Base-by-base conservation (phyloP, 129 eudicot species). In the Centaurea solstitialis region DNA sequence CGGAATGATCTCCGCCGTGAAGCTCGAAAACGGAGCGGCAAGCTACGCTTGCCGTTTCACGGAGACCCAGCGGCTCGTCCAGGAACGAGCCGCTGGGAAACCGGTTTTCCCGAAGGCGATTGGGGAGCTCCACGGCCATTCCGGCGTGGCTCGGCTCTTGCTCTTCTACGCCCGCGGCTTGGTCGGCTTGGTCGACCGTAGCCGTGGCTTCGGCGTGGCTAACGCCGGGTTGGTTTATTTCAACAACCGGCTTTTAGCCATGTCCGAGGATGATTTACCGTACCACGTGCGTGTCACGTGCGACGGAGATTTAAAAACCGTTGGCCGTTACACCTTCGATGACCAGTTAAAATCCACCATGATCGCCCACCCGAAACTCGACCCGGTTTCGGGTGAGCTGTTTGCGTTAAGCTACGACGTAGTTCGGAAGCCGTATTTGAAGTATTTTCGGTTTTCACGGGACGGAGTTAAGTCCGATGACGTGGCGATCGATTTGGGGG, bases 321-420 rank as follows among this genome's bases (percentile, higher is more conserved):
- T 83, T 13, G 90, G 81, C 7, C 24, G 90, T 0, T 87, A 59
- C 76, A 21, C 67, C 23, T 87, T 83, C 24, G n/a, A 80, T 22
- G 83, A 30, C 1, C 90, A 87, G 38, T 57, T 83, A 7, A 59
- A 87, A 8, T 65, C 83, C 8, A 53, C 79, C 17, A 83, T 87
- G 85, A 87, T 87, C 12, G 90, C 90, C 0, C 90, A 87, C 80
- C 90, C 90, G 0, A 87, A 87, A 67, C 38, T 87, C 7, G 90
- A 87, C 45, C 87, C 87, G 0, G 85, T 74, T 41, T 35, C 83
- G 9, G 79, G 82, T 1, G 85, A 87, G 62, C 53, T 87, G 3
- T 87, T 83, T 15, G 82, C 85, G 3, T 22, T 87, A 20, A 79
- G 85, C 53, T 87, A 87, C 71, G 81, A 83, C 68, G 87, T 87